phyloP scores from a whole-genome alignment of 164 flowering plant genomes.

The Umbellularia californica region DNA sequence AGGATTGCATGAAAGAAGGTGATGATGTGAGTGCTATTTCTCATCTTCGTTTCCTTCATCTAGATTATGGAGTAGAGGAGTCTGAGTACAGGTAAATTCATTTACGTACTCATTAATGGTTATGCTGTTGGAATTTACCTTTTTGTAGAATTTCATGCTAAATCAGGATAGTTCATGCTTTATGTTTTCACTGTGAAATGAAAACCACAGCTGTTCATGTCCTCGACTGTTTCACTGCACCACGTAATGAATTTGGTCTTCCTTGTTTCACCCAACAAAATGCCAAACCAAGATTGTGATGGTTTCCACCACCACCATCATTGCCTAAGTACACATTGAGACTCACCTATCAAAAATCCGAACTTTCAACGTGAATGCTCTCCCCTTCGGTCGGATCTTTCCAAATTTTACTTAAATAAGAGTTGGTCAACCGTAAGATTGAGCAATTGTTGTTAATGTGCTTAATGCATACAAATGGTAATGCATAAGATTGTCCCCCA shows the following conservation, averaged over 20 bases:
- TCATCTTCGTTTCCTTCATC: constrained; percentile 63
- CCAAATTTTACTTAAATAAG: too few relatives aligned
- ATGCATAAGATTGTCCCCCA: too few relatives aligned
- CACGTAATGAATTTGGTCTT: not conserved
- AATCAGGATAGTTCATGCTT: not conserved
- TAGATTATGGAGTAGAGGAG: constrained; percentile 56
- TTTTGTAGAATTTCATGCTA: not conserved
- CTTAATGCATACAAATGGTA: too few relatives aligned
- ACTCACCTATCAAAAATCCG: too few relatives aligned
- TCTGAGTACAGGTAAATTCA: constrained; percentile 65
- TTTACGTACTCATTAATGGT: not conserved
- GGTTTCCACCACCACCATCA: too few relatives aligned
- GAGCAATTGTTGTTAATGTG: too few relatives aligned
- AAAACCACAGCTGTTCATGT: not conserved
- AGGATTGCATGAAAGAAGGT: constrained; percentile 32
- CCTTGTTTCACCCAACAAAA: not conserved
- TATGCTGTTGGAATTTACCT: not conserved
- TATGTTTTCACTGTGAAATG: not conserved
- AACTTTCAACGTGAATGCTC: too few relatives aligned
- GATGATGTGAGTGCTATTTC: constrained; percentile 52
- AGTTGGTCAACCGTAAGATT: too few relatives aligned
- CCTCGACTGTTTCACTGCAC: not conserved
- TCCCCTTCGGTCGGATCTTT: too few relatives aligned
- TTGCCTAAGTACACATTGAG: too few relatives aligned
- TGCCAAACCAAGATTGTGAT: not conserved